These are phyloP conservation scores for Salix udensis DNA, from an alignment of 345 rosid genomes.

Conservation along the genomic window DNA sequence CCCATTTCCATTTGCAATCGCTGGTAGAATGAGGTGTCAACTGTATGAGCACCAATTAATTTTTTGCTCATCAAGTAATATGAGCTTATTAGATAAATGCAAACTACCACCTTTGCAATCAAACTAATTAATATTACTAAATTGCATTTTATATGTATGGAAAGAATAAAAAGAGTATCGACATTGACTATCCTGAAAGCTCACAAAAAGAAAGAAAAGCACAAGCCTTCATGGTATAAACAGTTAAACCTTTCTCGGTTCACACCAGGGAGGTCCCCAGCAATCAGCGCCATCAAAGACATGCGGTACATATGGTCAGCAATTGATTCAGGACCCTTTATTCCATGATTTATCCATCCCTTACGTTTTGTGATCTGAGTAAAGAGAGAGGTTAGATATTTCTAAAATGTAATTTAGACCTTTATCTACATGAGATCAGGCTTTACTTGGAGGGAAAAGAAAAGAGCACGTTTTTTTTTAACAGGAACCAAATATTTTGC, in stretches of 20 bases:
- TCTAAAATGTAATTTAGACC: background rate
- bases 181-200: background rate
- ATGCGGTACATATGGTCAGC: constrained; percentile 39
- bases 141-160: background rate
- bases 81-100: no score
- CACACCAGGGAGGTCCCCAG: constrained; percentile 23
- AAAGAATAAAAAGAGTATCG: background rate
- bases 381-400: background rate
- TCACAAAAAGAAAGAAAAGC: background rate
- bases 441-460: background rate
- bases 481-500: background rate
- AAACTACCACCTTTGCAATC: no score
- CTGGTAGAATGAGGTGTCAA: background rate
- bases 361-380: constrained; percentile 27
- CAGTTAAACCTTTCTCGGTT: constrained; percentile 25
- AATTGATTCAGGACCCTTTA: constrained; percentile 29
- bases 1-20: background rate
- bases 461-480: background rate
- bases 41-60: background rate
- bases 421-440: background rate
- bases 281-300: constrained; percentile 29
- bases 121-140: background rate
- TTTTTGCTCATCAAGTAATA: background rate
- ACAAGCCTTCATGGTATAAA: background rate
- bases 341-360: constrained; percentile 35